Evolutionary conservation across 176 grass and related monocot species (phyloP), one percentile per base, ranked within the genome.

Genomic region (Oryza glumipatula): DNA sequence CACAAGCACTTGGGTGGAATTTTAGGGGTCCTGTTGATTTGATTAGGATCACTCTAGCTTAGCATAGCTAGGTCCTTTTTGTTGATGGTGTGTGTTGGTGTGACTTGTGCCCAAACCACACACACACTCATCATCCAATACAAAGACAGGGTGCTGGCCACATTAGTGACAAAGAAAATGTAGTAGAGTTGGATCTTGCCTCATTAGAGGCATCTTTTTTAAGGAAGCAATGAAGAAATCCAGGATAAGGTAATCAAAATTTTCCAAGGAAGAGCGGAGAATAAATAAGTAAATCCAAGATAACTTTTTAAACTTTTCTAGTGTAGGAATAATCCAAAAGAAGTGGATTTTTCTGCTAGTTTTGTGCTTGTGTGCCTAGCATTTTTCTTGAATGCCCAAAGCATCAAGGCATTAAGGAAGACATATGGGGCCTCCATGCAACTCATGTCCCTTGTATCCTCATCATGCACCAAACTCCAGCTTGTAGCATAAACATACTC

Each of bases 371-470:
- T 65, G 80, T 77, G 21, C 68, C 32, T 80, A 74, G 72, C 79
- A 83, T 65, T 86, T 58, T 83, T 24, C 30, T 24, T 17, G 58
- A 52, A 60, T 64, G 70, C n/a, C 48, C 26, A 92, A 86, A 85
- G 78, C 72, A 82, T 76, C 56, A 85, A 77, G 69, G 77, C 81
- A 85, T 87, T 79, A 73, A 89, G 68, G 68, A 83, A 81, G 82
- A 84, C 88, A 90, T 44, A 90, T 95, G 85, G 90, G 93, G 56
- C 90, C 90, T 92, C 85, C 82, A 82, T 68, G 76, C 88, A 90
- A 88, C 67, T 88, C 63, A 67, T 92, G 88, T 88, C 93, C 69
- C 81, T 84, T 68, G 82, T 88, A 90, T 74, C 70, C 79, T 79
- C 78, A 88, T 90, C 85, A 90, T 88, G 63, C 81, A 95, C 88